A percentile compares a stretch with the other conserved stretches of the same genome.
These are phyloP conservation scores for Verticillium isaacii DNA, from an alignment of 2,329 filamentous ascomycete genomes.

Conservation along the genomic window DNA sequence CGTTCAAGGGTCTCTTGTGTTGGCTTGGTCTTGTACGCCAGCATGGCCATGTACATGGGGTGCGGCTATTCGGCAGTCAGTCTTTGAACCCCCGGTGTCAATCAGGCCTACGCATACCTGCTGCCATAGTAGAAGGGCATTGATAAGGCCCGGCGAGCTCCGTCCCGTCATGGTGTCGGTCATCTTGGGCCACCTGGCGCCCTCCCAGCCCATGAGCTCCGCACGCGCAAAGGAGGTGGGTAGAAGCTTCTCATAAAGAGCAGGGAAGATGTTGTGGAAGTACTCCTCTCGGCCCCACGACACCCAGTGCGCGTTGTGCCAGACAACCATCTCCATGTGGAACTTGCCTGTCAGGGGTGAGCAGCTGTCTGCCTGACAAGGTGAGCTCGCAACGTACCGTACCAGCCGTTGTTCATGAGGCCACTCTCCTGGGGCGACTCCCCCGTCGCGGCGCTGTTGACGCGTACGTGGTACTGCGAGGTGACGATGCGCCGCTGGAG, in stretches of 20 bases:
- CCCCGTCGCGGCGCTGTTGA: conserved; percentile 32
- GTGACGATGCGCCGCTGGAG: conserved; percentile 37
- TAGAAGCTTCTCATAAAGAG: conserved; percentile 10
- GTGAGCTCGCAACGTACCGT: conserved; percentile 19
- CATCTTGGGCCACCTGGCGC: conserved; percentile 45
- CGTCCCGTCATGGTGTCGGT: conserved; percentile 31
- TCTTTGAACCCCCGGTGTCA: background rate
- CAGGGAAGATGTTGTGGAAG: conserved; percentile 31
- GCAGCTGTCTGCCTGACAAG: conserved; percentile 20
- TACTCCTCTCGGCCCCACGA: conserved; percentile 31
- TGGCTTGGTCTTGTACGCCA: conserved; percentile 24
- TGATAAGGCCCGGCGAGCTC: conserved; percentile 48
- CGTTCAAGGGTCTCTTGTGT: conserved; percentile 34
- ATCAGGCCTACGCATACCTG: conserved; percentile 24
- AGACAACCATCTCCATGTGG: conserved; percentile 38
- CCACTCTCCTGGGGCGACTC: conserved; percentile 35
- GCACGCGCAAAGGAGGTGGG: conserved; percentile 21
- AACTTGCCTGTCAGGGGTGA: conserved; percentile 26
- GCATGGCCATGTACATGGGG: conserved; percentile 54
- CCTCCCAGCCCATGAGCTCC: conserved; percentile 21
- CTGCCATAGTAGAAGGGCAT: conserved; percentile 57
- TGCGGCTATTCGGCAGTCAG: conserved; percentile 33
- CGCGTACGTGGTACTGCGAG: conserved; percentile 37
- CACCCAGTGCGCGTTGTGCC: conserved; percentile 35
- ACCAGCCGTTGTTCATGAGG: conserved; percentile 39